Evolutionary conservation across 805 yeast genomes (phyloP).

Genomic region (Candida incommunis): DNA sequence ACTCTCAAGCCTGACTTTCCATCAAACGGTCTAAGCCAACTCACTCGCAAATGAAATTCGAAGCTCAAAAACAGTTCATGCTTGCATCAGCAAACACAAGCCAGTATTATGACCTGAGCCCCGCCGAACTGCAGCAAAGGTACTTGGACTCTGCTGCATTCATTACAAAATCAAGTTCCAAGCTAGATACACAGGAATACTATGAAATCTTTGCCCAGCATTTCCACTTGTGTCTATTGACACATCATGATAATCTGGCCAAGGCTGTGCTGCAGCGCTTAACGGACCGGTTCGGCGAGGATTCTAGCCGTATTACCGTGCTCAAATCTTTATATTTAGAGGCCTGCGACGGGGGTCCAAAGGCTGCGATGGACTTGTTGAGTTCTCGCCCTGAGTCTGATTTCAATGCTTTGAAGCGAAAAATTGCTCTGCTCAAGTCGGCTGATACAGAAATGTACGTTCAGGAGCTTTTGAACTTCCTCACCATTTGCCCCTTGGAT

Average conservation of each 20-base stretch:
- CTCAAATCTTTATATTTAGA: constrained; percentile 44
- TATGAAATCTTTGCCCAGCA: constrained; percentile 56
- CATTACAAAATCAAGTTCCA: constrained; percentile 21
- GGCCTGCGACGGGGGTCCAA: constrained; percentile 30
- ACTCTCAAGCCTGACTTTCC: too few relatives aligned
- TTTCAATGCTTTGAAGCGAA: constrained; percentile 19
- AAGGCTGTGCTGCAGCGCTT: constrained; percentile 47
- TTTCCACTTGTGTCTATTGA: constrained; percentile 46
- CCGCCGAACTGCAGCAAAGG: constrained; percentile 30
- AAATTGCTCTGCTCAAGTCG: constrained; percentile 16
- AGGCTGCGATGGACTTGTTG: constrained; percentile 26
- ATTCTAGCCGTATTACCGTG: constrained; percentile 41
- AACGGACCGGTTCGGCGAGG: constrained; percentile 48
- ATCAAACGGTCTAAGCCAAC: too few relatives aligned
- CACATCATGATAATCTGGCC: constrained; percentile 62
- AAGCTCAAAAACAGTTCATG: constrained; percentile 29
- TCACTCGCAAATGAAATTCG: too few relatives aligned
- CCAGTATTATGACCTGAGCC: constrained; percentile 33
- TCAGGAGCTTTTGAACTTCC: constrained; percentile 35
- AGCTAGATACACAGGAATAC: constrained; percentile 27
- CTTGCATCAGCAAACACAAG: constrained; percentile 37
- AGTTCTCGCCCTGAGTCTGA: constrained; percentile 18
- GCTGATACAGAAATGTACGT: constrained; percentile 32
- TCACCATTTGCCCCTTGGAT: constrained; percentile 62
- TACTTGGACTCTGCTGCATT: constrained; percentile 27